A percentile compares a stretch with the other conserved stretches of the same genome.
Evolutionary conservation across 371 early-diverging fungal species (phyloP).

Genomic region (Blastocladiella emersonii): DNA sequence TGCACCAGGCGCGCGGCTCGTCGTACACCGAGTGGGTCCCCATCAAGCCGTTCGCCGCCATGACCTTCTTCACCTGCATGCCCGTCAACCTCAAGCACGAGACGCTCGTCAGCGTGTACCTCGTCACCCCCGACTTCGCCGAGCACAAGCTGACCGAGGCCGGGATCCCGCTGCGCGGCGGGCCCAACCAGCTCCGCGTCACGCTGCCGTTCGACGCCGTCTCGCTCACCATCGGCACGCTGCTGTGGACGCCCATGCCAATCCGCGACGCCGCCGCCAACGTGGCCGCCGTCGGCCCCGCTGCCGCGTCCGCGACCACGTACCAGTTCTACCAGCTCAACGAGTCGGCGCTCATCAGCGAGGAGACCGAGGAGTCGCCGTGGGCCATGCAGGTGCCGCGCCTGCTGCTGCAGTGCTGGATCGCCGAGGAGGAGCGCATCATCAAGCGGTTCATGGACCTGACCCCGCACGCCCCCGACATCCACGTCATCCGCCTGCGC

Average conservation of each 20-base stretch:
- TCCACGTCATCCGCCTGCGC: not conserved
- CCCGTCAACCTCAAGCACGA: not conserved
- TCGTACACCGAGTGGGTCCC: not conserved
- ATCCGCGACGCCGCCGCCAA: not conserved
- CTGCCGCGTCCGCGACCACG: too few relatives aligned
- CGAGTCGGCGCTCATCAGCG: not conserved
- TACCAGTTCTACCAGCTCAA: not conserved
- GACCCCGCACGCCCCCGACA: not conserved
- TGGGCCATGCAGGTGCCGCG: not conserved
- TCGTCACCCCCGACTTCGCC: not conserved
- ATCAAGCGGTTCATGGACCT: not conserved
- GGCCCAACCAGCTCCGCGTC: not conserved
- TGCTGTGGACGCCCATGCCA: not conserved
- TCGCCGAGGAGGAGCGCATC: not conserved
- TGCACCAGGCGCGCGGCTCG: not conserved
- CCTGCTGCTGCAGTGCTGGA: not conserved
- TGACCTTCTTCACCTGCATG: not conserved
- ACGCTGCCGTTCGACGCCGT: not conserved
- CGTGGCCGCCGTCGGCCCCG: not conserved
- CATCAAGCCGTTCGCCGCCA: not conserved
- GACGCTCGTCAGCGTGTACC: not conserved
- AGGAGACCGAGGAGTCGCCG: not conserved
- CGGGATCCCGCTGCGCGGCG: not conserved
- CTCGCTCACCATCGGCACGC: not conserved
- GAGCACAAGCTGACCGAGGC: not conserved